Conservation (phyloP, 768 basidiomycete species). For the Boletus patriciae region DNA sequence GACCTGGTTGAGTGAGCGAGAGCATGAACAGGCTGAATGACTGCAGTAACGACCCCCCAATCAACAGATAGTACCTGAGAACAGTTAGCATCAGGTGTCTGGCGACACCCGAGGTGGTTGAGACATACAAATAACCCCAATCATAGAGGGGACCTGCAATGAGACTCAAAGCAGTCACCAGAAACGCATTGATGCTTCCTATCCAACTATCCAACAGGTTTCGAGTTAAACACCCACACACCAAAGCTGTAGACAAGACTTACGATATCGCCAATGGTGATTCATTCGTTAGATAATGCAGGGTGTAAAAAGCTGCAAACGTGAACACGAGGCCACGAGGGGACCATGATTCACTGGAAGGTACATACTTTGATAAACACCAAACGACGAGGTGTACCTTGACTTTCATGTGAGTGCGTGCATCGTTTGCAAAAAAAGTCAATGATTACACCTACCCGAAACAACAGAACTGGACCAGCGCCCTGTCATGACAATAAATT, state of each 20-base stretch:
- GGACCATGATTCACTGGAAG: neutral
- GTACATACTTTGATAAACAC: slow-evolving; percentile 41
- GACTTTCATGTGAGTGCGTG: neutral
- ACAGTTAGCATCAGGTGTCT: slow-evolving; percentile 7
- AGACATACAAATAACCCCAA: slow-evolving; percentile 48
- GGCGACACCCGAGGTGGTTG: neutral
- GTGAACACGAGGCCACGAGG: neutral
- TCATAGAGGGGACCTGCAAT: slow-evolving; percentile 50
- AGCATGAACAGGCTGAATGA: slow-evolving; percentile 44
- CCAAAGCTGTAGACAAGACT: slow-evolving; percentile 6
- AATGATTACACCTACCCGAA: slow-evolving; percentile 27
- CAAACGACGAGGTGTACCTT: slow-evolving; percentile 38
- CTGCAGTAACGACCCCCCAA: slow-evolving; percentile 46
- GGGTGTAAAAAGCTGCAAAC: slow-evolving; percentile 39
- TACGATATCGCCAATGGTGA: slow-evolving; percentile 40
- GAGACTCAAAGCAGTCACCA: slow-evolving; percentile 39
- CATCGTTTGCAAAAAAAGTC: neutral
- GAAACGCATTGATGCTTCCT: slow-evolving; percentile 47
- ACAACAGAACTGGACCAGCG: slow-evolving; percentile 33
- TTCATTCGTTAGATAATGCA: slow-evolving; percentile 35
- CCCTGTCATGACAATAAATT: slow-evolving; percentile 14
- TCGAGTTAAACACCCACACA: neutral
- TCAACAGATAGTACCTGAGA: slow-evolving; percentile 44
- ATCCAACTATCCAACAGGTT: slow-evolving; percentile 36
- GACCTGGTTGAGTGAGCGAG: slow-evolving; percentile 41